Conservation (phyloP, 2,329 filamentous ascomycete genomes). For the Botryosphaeria dothidea region DNA sequence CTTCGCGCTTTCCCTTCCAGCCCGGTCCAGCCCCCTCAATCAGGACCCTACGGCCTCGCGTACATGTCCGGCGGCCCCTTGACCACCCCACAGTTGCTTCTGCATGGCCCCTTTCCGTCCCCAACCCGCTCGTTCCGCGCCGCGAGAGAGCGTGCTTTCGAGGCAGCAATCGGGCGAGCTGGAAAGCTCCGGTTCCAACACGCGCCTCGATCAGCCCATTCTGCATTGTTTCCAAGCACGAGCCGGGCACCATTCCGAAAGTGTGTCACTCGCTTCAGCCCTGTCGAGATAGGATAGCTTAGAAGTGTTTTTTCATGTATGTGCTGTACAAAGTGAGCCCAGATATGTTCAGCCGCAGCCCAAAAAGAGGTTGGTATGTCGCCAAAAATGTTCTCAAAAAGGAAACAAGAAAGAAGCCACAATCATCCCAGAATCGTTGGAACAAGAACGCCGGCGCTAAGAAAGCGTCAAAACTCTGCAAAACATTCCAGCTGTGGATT, state of each 20-base stretch:
- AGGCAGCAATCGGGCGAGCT: background rate
- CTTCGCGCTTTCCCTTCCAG: background rate
- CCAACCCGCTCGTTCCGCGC: background rate
- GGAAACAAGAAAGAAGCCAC: background rate
- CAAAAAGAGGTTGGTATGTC: background rate
- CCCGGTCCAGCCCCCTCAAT: background rate
- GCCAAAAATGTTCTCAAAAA: background rate
- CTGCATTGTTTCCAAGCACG: background rate
- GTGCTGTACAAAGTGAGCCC: background rate
- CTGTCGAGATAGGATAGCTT: background rate
- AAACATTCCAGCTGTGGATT: background rate
- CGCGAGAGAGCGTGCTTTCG: background rate
- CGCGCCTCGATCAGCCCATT: background rate
- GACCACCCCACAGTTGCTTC: background rate
- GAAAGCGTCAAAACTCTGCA: background rate
- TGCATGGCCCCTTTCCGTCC: background rate
- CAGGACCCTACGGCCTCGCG: background rate
- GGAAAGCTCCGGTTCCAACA: background rate
- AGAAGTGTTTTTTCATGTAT: background rate
- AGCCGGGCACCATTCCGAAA: background rate
- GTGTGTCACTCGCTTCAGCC: background rate
- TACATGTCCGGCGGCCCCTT: background rate
- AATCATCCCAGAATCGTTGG: background rate
- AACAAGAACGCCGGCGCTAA: background rate
- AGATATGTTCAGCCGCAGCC: background rate